These are phyloP conservation scores for Cordyceps javanica DNA, from an alignment of 2,329 filamentous ascomycete species.

Conservation along the genomic window DNA sequence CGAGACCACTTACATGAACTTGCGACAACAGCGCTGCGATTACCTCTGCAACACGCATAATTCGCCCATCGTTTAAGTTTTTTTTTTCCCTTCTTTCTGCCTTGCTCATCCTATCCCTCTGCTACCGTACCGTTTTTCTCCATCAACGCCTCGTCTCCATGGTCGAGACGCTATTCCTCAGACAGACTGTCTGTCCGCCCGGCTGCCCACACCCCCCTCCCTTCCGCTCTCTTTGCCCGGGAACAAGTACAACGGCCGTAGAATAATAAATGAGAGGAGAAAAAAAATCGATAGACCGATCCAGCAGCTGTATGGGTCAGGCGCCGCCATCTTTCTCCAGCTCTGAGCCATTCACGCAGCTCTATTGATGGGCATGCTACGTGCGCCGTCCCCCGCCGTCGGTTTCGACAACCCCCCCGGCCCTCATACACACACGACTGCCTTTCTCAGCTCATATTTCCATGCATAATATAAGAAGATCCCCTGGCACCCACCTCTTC, in stretches of 20 bases:
- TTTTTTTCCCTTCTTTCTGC: not conserved
- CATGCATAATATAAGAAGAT: slow-evolving; percentile 9
- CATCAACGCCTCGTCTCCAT: slow-evolving; percentile 7
- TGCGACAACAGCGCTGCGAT: not conserved
- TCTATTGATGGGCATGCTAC: slow-evolving; percentile 1
- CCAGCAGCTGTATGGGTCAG: not conserved
- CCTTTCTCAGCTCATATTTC: not conserved
- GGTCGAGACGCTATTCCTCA: not conserved
- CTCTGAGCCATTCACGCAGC: not conserved
- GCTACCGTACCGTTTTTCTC: not conserved
- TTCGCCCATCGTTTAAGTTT: too few relatives aligned
- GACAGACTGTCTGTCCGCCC: not conserved
- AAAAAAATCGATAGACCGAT: not conserved
- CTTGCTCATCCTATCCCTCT: not conserved
- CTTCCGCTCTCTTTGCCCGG: not conserved
- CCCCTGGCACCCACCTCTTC: not conserved
- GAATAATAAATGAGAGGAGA: not conserved
- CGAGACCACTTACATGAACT: not conserved
- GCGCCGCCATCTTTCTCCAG: not conserved
- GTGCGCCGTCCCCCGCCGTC: not conserved
- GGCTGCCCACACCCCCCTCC: not conserved
- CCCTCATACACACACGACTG: not conserved
- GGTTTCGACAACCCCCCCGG: not conserved
- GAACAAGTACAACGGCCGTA: not conserved
- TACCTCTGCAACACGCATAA: too few relatives aligned